A percentile compares a stretch with the other conserved stretches of the same genome.
Evolutionary conservation across 192 early-diverging fungal species (phyloP).

Genomic region (Pilobolus umbonatus): DNA sequence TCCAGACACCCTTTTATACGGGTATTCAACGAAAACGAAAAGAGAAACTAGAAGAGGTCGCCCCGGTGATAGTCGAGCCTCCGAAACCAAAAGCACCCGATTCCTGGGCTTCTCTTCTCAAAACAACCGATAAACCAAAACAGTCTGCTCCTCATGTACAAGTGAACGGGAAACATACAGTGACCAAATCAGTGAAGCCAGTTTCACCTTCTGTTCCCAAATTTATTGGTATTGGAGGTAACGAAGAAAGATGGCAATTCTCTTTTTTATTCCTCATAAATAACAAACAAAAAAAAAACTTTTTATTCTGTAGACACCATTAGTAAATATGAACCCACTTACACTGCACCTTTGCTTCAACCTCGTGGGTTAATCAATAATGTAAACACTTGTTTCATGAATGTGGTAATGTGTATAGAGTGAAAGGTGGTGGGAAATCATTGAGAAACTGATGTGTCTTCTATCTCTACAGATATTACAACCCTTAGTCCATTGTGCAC

Average conservation of each 20-base stretch:
- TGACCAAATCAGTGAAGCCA: neutral
- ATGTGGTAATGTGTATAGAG: constrained; percentile 67
- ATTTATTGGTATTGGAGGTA: constrained; percentile 25
- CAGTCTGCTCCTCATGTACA: neutral
- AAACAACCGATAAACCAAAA: constrained; percentile 15
- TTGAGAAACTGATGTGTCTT: neutral
- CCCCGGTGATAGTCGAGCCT: constrained; percentile 21
- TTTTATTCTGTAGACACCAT: constrained; percentile 32
- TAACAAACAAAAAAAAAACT: neutral
- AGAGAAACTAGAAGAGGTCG: constrained; percentile 38
- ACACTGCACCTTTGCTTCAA: constrained; percentile 43
- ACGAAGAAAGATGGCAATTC: neutral
- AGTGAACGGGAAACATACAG: neutral
- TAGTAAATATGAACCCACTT: constrained; percentile 38
- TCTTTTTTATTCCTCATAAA: neutral
- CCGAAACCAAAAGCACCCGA: constrained; percentile 5
- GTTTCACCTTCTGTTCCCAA: constrained; percentile 6
- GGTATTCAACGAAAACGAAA: constrained; percentile 24
- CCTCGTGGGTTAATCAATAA: constrained; percentile 94
- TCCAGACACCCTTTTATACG: constrained; percentile 24
- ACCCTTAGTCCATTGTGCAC: constrained; percentile 86
- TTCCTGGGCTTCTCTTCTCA: constrained; percentile 48
- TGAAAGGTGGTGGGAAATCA: neutral
- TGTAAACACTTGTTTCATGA: constrained; percentile 99
- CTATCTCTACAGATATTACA: constrained; percentile 62